Evolutionary conservation across 2,329 filamentous ascomycete species (phyloP).

Genomic region (Clarireedia monteithiana): DNA sequence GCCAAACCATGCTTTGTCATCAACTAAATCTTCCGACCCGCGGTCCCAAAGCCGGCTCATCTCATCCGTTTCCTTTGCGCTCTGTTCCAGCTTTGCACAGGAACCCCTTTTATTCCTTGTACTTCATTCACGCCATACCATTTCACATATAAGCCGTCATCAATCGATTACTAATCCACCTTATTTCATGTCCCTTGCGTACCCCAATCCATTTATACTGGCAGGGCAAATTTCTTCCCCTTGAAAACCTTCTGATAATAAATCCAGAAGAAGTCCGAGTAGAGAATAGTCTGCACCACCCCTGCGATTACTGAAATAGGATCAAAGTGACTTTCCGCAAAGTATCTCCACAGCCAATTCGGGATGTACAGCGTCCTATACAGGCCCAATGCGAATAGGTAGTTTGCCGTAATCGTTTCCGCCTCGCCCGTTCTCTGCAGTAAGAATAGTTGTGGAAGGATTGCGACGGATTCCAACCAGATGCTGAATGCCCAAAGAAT

Average conservation of each 20-base stretch:
- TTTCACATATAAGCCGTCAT: too few species aligned
- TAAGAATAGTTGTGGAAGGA: constrained; percentile 96
- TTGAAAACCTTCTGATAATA: constrained; percentile 96
- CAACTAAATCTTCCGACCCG: not conserved
- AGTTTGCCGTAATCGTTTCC: constrained; percentile 98
- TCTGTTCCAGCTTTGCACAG: not conserved
- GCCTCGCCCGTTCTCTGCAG: constrained; percentile 94
- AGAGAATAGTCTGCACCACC: constrained; percentile 86
- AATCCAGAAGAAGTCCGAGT: constrained; percentile 99
- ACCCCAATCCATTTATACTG: constrained; percentile 47
- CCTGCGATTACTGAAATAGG: constrained; percentile 84
- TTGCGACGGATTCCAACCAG: constrained; percentile 95
- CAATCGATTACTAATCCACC: not conserved
- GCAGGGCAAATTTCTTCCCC: constrained; percentile 81
- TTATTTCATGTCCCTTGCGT: not conserved
- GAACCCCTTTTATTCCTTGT: too few species aligned
- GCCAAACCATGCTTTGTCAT: constrained; percentile 22
- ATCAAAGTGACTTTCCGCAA: constrained; percentile 72
- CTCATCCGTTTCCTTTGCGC: not conserved
- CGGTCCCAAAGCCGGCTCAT: not conserved
- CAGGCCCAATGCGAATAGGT: constrained; percentile 84
- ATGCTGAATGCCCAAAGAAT: constrained; percentile 97
- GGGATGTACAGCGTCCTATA: constrained; percentile 96
- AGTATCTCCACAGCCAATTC: constrained; percentile 94
- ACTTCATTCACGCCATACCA: too few species aligned